Evolutionary conservation across 495 filamentous ascomycete species (phyloP), one percentile per base, ranked within the genome.

Genomic region (Cercophora scortea): DNA sequence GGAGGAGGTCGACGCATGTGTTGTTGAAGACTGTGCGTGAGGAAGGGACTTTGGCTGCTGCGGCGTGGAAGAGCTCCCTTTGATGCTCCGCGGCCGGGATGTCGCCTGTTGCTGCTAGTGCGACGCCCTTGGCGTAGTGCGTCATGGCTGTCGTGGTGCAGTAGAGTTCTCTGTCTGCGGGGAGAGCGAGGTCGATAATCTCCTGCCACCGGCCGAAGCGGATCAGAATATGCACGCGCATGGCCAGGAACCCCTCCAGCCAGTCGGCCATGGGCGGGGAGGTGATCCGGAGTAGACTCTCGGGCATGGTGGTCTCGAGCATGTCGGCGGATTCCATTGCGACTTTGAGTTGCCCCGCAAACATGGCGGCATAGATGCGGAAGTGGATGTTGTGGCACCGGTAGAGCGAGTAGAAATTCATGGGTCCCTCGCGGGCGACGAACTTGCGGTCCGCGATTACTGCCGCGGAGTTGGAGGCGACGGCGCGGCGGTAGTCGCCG

Each of bases 241-340:
- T 79, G 0, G 75, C 72, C 8, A 82, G 54, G 51, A 86, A 87
- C 0, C 75, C 76, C 55, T 88, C 85, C 1, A 88, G 62, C 83
- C 84, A 88, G 58, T 87, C 82, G 0, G 84, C 84, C 79, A 88
- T 82, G 0, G 84, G 84, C 7, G 85, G 84, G 0, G 79, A 83
- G 55, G 79, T 59, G 17, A 84, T 66, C 2, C 78, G 76, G 0
- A 87, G 70, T n/a, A 88, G 55, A 0, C 72, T 67, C 35, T 85
- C 82, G 0, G 84, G 72, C 13, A 88, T 65, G 0, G 77, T 72
- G 1, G 53, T 52, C 53, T 83, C 83, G 12, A 86, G 66, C 25
- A 67, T 58, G 0, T 56, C 46, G 0, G 75, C 73, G 0, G 81
- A 82, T 12, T 83, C 74, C 6, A 88, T 60, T 0, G 83, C 78